Conservation (phyloP, 805 yeast genomes). For the Spathaspora arborariae region DNA sequence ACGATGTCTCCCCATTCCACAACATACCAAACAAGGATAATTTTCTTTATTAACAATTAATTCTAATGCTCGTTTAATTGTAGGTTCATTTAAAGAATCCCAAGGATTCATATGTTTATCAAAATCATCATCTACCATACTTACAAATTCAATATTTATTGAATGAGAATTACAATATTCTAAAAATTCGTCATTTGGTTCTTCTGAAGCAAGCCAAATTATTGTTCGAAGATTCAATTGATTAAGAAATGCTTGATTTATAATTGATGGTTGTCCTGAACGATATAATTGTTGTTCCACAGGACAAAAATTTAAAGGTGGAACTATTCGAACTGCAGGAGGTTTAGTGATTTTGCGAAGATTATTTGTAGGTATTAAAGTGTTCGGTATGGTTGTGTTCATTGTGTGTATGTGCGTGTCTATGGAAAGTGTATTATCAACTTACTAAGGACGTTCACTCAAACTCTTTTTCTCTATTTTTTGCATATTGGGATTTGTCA, state of each 20-base stretch:
- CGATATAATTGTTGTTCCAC: conserved; percentile 85
- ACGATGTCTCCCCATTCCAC: conserved; percentile 98
- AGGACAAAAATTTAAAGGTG: conserved; percentile 93
- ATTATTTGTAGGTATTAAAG: neutral
- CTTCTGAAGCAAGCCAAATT: conserved; percentile 94
- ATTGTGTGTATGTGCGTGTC: neutral
- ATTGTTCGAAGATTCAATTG: conserved; percentile 74
- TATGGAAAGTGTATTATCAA: too few relatives aligned
- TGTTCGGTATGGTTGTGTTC: neutral
- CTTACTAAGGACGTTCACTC: neutral
- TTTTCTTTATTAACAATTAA: conserved; percentile 67
- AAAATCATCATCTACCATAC: conserved; percentile 63
- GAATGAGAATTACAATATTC: conserved; percentile 73
- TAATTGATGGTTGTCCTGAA: conserved; percentile 92
- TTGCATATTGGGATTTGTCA: neutral
- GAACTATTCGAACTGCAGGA: conserved; percentile 70
- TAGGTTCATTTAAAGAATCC: conserved; percentile 87
- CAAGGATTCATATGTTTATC: conserved; percentile 66
- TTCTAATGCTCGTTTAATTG: conserved; percentile 75
- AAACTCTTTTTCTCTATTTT: neutral
- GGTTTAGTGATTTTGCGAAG: conserved; percentile 35
- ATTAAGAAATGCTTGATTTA: conserved; percentile 80
- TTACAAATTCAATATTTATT: conserved; percentile 78
- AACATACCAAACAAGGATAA: conserved; percentile 86
- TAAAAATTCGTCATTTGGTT: conserved; percentile 83